Conservation (phyloP, 2,329 filamentous ascomycete species). For the Cladosporium sp. region DNA sequence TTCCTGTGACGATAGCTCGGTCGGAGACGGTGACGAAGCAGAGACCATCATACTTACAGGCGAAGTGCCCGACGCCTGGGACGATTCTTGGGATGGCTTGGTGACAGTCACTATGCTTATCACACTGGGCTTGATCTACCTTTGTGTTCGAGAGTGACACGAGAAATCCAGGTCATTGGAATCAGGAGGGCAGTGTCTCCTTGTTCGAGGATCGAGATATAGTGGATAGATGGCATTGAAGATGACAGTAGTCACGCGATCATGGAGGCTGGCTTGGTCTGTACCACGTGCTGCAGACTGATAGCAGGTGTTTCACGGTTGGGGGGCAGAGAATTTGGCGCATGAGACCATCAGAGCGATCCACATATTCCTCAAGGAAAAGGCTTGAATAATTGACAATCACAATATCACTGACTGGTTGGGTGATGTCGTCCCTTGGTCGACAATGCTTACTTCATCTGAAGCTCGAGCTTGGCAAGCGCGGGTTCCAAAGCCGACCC, state of each 20-base stretch:
- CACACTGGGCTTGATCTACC: neutral
- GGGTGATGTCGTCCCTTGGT: neutral
- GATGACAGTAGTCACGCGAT: neutral
- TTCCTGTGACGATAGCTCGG: neutral
- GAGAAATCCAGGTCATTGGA: no score
- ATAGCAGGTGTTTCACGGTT: neutral
- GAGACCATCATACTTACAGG: neutral
- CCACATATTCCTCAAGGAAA: no score
- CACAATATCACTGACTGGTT: neutral
- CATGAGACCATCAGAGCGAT: no score
- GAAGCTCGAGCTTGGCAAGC: slow-evolving; percentile 8
- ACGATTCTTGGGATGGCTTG: neutral
- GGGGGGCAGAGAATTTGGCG: no score
- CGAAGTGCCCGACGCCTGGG: neutral
- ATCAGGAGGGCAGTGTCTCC: no score
- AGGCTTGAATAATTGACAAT: neutral
- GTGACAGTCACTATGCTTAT: slow-evolving; percentile 1
- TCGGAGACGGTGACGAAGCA: neutral
- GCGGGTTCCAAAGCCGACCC: neutral
- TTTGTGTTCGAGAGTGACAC: neutral
- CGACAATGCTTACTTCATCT: slow-evolving; percentile 4
- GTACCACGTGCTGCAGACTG: neutral
- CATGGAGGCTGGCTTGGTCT: neutral
- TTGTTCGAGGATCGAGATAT: neutral
- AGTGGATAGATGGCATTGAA: no score